phyloP scores from a whole-genome alignment of 768 basidiomycete species.

The Russula olivacea region DNA sequence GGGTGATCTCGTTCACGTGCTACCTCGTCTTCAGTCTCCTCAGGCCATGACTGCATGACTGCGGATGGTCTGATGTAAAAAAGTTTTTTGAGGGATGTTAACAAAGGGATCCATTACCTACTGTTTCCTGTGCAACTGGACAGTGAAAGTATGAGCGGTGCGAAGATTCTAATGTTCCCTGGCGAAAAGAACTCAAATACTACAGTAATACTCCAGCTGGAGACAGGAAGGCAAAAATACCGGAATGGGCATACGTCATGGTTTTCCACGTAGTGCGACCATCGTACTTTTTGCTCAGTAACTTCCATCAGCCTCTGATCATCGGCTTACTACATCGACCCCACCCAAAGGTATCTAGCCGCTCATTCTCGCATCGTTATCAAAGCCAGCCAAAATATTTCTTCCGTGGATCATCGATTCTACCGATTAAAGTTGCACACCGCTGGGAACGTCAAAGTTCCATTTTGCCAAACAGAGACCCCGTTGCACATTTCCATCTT shows the following conservation, averaged over 20 bases:
- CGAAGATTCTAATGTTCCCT: background rate
- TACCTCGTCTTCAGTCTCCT: no score
- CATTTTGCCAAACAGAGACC: background rate
- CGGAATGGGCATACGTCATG: background rate
- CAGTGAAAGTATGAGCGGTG: background rate
- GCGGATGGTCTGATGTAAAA: no score
- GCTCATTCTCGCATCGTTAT: background rate
- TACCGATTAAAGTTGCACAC: background rate
- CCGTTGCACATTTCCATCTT: background rate
- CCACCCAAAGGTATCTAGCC: no score
- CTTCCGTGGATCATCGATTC: conserved; percentile 9
- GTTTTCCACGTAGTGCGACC: background rate
- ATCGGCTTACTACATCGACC: background rate
- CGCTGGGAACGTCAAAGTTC: background rate
- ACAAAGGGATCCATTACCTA: background rate
- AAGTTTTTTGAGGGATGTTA: no score
- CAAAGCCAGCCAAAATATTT: background rate
- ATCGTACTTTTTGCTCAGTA: background rate
- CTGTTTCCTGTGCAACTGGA: background rate
- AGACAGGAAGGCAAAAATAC: background rate
- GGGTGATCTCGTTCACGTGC: no score
- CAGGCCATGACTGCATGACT: no score
- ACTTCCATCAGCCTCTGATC: background rate
- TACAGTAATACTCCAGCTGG: background rate
- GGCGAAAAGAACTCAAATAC: background rate